Evolutionary conservation across 2,329 filamentous ascomycete genomes (phyloP), one percentile per base, ranked within the genome.

Genomic region (Diaporthe citri): DNA sequence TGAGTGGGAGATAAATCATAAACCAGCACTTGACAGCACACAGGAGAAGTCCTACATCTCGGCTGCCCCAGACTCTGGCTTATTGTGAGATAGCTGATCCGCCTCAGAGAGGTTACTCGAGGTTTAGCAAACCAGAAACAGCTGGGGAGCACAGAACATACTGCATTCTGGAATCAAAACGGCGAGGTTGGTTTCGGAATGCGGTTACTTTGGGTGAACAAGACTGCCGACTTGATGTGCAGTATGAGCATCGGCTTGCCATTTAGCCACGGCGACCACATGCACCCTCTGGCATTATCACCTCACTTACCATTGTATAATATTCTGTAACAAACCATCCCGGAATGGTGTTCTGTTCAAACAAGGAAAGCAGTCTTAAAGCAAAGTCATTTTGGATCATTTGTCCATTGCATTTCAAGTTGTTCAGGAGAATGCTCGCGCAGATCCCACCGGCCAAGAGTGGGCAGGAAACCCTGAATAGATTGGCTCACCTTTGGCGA

Each of bases 401-500:
- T 28, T 17, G 7, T 22, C n/a, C 12, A 5, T 25, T 20, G 31
- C 22, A 25, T 12, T 39, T 31, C 5, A n/a, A n/a, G n/a, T n/a
- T 28, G 7, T 17, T 28, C 34, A 36, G 51, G 34, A 39, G n/a
- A 13, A 12, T 10, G 15, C 41, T 36, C 28, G 3, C 22, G 31
- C 22, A 51, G 17, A 36, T 17, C 34, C n/a, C 46, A 28, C 22
- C 13, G 7, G 64, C 46, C 12, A 36, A 39, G 46, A 10, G 31
- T 20, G 64, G 64, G 31, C 9, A 34, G 64, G 22, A 69, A 69
- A 69, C 48, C 64, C 17, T 69, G 41, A 69, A 55, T 55, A 41
- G n/a, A 55, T 55, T 52, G 34, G 64, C n/a, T 36, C 64, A 39
- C 13, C 28, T 52, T 67, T 25, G 46, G 64, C 62, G 13, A 51